Evolutionary conservation across 2,329 filamentous ascomycete species (phyloP).

Genomic region (Zasmidium cellare): DNA sequence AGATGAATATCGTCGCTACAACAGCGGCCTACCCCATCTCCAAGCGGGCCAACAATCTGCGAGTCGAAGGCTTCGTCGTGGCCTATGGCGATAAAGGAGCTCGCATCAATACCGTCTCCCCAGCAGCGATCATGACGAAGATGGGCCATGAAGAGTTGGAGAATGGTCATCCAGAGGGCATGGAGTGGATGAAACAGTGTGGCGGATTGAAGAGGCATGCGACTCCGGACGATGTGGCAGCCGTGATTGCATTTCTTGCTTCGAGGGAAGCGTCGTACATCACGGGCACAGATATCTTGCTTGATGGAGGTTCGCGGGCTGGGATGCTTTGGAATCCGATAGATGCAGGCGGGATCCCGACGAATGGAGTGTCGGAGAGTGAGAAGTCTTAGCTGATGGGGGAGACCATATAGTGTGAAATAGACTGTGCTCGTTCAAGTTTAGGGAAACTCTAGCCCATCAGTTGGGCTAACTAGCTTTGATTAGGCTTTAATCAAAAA

Average conservation of each 20-base stretch:
- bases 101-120: constrained; percentile 11
- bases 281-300: constrained; percentile 9
- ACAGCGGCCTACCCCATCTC: constrained; percentile 7
- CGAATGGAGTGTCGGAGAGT: too few species aligned
- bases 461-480: too few species aligned
- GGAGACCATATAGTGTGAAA: too few species aligned
- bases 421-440: too few species aligned
- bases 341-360: too few species aligned
- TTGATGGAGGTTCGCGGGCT: constrained; percentile 7
- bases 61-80: constrained; percentile 3
- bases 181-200: background rate
- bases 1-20: background rate
- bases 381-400: too few species aligned
- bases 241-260: constrained; percentile 8
- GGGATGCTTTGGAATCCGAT: background rate
- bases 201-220: constrained; percentile 1
- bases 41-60: constrained; percentile 11
- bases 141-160: constrained; percentile 6
- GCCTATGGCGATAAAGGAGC: constrained; percentile 8
- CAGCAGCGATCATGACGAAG: constrained; percentile 9
- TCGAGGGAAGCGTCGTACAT: constrained; percentile 1
- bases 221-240: constrained; percentile 9
- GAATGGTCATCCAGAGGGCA: background rate
- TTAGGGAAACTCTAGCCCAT: too few species aligned
- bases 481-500: too few species aligned